These are phyloP conservation scores for Corchorus olitorius DNA, from an alignment of 345 rosid species.

Conservation along the genomic window DNA sequence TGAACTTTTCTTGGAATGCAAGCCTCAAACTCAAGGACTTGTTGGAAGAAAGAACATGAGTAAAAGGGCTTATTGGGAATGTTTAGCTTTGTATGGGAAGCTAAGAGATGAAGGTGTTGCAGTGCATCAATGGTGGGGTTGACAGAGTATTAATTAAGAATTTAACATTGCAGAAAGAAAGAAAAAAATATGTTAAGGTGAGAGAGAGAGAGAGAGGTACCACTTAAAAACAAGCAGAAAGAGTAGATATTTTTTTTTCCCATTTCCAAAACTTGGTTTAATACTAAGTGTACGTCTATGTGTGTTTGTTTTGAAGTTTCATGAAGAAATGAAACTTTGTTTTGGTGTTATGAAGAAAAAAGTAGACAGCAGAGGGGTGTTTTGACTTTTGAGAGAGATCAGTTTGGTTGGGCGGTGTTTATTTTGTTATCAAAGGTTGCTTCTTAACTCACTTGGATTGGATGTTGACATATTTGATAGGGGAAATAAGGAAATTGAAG, in stretches of 20 bases:
- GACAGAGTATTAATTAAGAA: constrained; percentile 16
- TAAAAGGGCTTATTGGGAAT: constrained; percentile 77
- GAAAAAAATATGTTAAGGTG: not conserved
- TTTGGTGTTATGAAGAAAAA: not conserved
- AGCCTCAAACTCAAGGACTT: constrained; percentile 46
- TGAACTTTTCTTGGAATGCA: constrained; percentile 88
- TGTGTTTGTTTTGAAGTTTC: not conserved
- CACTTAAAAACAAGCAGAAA: not conserved
- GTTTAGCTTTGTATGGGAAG: constrained; percentile 78
- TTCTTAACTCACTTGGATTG: constrained; percentile 15
- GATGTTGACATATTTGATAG: not conserved
- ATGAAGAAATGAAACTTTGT: not conserved
- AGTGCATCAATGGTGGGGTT: constrained; percentile 90
- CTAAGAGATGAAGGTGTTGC: constrained; percentile 81
- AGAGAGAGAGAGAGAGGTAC: constrained; percentile 15
- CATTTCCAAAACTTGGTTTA: not conserved
- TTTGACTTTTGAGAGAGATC: not conserved
- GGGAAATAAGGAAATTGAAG: not conserved
- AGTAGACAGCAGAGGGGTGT: constrained; percentile 5
- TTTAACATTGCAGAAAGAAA: constrained; percentile 16
- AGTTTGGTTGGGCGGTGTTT: not conserved
- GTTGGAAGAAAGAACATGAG: constrained; percentile 35
- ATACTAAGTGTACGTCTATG: not conserved
- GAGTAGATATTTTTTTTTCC: not conserved
- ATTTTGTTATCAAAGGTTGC: not conserved